Evolutionary conservation across 495 filamentous ascomycete species (phyloP).

Genomic region (Neurospora intermedia): DNA sequence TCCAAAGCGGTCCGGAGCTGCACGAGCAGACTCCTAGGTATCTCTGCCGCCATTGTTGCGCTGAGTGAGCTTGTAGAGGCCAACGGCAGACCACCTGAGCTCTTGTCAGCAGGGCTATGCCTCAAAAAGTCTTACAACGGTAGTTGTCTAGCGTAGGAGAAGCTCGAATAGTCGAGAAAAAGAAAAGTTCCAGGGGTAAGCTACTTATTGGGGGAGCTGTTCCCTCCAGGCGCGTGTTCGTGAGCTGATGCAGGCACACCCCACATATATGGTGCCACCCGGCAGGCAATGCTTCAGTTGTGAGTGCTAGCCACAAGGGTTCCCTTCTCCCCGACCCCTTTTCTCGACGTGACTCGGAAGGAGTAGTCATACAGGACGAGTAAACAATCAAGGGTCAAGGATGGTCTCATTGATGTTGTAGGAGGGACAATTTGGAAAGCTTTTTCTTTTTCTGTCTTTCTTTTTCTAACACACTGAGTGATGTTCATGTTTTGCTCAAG

Average conservation of each 20-base stretch:
- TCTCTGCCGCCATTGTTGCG: slow-evolving; percentile 7
- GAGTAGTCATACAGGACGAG: too few relatives aligned
- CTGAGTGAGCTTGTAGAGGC: not conserved
- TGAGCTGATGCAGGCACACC: not conserved
- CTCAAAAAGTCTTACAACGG: not conserved
- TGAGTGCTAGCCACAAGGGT: not conserved
- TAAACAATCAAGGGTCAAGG: too few relatives aligned
- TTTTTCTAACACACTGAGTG: too few relatives aligned
- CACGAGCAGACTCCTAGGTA: slow-evolving; percentile 5
- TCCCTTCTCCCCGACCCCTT: not conserved
- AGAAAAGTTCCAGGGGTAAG: not conserved
- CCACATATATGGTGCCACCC: not conserved
- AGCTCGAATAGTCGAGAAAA: not conserved
- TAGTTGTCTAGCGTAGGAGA: not conserved
- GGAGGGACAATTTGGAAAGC: too few relatives aligned
- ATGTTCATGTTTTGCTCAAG: too few relatives aligned
- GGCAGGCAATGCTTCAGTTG: not conserved
- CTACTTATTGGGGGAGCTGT: not conserved
- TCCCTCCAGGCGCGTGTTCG: not conserved
- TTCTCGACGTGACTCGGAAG: too few relatives aligned
- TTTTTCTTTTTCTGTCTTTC: too few relatives aligned
- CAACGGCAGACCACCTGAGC: not conserved
- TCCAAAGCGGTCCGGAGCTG: slow-evolving; percentile 12
- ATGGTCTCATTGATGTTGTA: too few relatives aligned
- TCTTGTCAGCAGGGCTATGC: not conserved